Conservation (phyloP, 2,329 filamentous ascomycete genomes). For the Cadophora sp. region DNA sequence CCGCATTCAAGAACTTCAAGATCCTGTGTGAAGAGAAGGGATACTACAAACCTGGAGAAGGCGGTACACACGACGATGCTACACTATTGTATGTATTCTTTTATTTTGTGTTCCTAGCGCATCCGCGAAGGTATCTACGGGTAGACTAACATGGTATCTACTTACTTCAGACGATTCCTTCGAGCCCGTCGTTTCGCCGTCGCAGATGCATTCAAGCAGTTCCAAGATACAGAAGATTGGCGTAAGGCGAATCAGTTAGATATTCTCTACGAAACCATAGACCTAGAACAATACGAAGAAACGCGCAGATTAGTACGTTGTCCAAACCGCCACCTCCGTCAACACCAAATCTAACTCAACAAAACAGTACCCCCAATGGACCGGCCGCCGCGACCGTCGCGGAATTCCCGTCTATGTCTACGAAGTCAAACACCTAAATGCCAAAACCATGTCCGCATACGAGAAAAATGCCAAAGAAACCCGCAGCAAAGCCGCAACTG, state of each 20-base stretch:
- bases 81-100: constrained; percentile 72
- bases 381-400: constrained; percentile 85
- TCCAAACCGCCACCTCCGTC: constrained; percentile 20
- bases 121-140: neutral
- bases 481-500: constrained; percentile 66
- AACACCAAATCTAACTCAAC: constrained; percentile 14
- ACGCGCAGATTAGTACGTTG: constrained; percentile 73
- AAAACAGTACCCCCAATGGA: constrained; percentile 88
- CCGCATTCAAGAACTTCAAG: constrained; percentile 76
- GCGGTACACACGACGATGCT: constrained; percentile 71
- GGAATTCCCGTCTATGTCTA: constrained; percentile 94
- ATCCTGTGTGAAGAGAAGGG: constrained; percentile 67
- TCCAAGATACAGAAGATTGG: constrained; percentile 89
- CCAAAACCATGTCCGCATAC: constrained; percentile 81
- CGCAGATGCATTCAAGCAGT: constrained; percentile 80
- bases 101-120: neutral
- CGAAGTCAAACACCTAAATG: constrained; percentile 83
- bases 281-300: constrained; percentile 82
- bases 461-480: constrained; percentile 66
- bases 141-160: neutral
- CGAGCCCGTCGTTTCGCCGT: constrained; percentile 84
- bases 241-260: constrained; percentile 80
- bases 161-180: constrained; percentile 72
- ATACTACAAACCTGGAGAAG: constrained; percentile 60
- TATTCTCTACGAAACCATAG: constrained; percentile 84